These are phyloP conservation scores for Brettanomyces custersianus DNA, from an alignment of 805 yeast species.

Conservation along the genomic window DNA sequence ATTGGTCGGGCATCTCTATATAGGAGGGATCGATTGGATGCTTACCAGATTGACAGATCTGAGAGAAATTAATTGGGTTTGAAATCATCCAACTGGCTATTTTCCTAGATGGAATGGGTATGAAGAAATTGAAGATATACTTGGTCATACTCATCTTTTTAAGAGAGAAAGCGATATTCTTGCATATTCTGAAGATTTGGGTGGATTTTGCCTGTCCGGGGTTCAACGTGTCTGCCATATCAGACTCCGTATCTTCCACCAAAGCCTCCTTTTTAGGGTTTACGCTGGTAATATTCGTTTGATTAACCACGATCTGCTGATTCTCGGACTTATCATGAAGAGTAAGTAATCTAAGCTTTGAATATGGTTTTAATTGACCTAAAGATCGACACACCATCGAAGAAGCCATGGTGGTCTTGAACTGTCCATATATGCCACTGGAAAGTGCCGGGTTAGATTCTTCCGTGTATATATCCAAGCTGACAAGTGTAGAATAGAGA, in stretches of 20 bases:
- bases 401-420: conserved; percentile 3
- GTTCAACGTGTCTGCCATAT: neutral
- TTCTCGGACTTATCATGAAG: conserved; percentile 1
- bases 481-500: conserved; percentile 11
- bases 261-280: neutral
- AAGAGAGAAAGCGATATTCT: conserved; percentile 16
- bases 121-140: conserved; percentile 14
- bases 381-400: neutral
- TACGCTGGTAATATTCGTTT: too few relatives aligned
- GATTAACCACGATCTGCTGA: neutral
- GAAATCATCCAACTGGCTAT: conserved; percentile 8
- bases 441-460: conserved; percentile 20
- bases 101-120: conserved; percentile 18
- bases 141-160: conserved; percentile 10
- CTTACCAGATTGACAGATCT: neutral
- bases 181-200: conserved; percentile 11
- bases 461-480: conserved; percentile 10
- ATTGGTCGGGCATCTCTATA: conserved; percentile 1
- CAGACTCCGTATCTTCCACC: neutral
- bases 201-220: neutral
- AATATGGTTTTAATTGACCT: conserved; percentile 1
- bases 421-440: conserved; percentile 17
- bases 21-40: neutral
- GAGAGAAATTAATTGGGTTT: conserved; percentile 9
- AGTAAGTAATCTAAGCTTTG: neutral